Conservation (phyloP, 306 rosid genomes). For the Abrus precatorius region DNA sequence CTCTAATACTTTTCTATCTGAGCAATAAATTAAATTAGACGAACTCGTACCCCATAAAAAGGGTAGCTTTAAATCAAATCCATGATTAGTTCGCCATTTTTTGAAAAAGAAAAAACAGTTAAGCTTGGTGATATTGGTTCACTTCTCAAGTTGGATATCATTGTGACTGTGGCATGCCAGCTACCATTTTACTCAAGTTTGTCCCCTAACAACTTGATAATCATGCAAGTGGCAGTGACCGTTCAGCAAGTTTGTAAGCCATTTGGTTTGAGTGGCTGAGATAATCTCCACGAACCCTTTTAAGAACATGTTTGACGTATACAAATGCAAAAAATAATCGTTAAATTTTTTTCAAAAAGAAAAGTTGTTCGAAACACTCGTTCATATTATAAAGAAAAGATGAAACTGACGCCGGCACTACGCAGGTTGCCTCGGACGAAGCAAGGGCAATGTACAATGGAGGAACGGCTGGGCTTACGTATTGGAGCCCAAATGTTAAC, state of each 20-base stretch:
- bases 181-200: slow-evolving; percentile 12
- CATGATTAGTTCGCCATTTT: neutral
- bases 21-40: neutral
- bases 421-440: slow-evolving; percentile 83
- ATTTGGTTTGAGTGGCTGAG: neutral
- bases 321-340: neutral
- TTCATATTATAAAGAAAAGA: neutral
- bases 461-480: slow-evolving; percentile 78
- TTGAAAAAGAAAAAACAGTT: neutral
- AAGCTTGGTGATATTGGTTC: neutral
- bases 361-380: too few species aligned
- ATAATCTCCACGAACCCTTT: neutral
- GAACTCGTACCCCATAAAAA: too few species aligned
- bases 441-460: slow-evolving; percentile 93
- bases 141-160: slow-evolving; percentile 13
- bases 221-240: neutral
- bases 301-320: neutral
- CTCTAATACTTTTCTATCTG: neutral
- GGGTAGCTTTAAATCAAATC: neutral
- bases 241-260: neutral
- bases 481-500: slow-evolving; percentile 91
- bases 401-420: neutral
- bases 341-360: too few species aligned
- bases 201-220: slow-evolving; percentile 22
- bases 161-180: neutral